A percentile compares a stretch with the other conserved stretches of the same genome.
Evolutionary conservation across 371 early-diverging fungal genomes (phyloP).

Genomic region (Aphelidium insulamus): DNA sequence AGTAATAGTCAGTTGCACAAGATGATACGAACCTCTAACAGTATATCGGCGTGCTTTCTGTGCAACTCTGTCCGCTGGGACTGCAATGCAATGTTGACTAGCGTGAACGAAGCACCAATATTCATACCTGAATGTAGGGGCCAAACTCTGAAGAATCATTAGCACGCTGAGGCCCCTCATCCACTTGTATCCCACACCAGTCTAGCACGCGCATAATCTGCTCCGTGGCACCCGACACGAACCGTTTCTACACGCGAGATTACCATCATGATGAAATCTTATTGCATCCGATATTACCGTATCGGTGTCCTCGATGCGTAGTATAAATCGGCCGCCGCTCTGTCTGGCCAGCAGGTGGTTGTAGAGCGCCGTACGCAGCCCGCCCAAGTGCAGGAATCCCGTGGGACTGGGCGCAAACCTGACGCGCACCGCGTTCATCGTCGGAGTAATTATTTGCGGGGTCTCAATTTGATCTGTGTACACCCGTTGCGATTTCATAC

Average conservation of each 20-base stretch:
- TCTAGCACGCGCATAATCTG: constrained; percentile 33
- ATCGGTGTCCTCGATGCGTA: constrained; percentile 90
- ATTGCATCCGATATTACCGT: constrained; percentile 16
- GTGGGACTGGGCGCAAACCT: constrained; percentile 92
- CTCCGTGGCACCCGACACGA: constrained; percentile 52
- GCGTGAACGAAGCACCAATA: neutral
- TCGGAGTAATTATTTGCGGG: too few species aligned
- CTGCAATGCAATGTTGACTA: constrained; percentile 12
- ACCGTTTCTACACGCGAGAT: constrained; percentile 24
- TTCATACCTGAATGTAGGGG: constrained; percentile 42
- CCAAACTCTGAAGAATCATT: constrained; percentile 5
- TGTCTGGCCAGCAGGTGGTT: constrained; percentile 64
- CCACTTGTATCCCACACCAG: constrained; percentile 55
- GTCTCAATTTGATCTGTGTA: too few species aligned
- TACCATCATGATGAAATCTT: neutral
- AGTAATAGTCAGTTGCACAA: neutral
- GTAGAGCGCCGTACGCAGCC: constrained; percentile 76
- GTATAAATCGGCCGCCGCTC: constrained; percentile 45
- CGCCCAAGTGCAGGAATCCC: constrained; percentile 78
- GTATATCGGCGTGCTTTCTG: constrained; percentile 28
- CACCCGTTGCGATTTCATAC: too few species aligned
- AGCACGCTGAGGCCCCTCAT: constrained; percentile 31
- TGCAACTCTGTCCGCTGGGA: constrained; percentile 54
- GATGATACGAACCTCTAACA: constrained; percentile 26
- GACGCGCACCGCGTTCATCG: constrained; percentile 48